Evolutionary conservation across 164 flowering plant species (phyloP).

Genomic region (Vitis cinerea): DNA sequence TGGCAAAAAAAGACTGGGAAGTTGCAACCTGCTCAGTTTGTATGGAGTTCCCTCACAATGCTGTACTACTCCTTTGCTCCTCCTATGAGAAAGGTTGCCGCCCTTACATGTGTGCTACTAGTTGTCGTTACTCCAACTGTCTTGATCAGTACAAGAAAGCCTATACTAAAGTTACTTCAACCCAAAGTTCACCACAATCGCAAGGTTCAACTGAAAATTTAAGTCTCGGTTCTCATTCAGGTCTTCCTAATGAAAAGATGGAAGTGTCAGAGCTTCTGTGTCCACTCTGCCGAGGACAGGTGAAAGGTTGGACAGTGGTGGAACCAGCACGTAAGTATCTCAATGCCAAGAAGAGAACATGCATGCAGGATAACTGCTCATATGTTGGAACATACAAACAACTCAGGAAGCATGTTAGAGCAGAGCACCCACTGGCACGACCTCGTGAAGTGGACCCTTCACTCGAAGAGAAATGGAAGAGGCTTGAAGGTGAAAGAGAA

Average conservation of each 20-base stretch:
- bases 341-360: slow-evolving; percentile 48
- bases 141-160: slow-evolving; percentile 66
- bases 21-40: slow-evolving; percentile 58
- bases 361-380: slow-evolving; percentile 59
- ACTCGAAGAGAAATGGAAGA: slow-evolving; percentile 50
- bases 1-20: slow-evolving; percentile 53
- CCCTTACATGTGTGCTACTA: slow-evolving; percentile 67
- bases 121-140: slow-evolving; percentile 56
- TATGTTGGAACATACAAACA: slow-evolving; percentile 48
- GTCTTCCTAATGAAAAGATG: slow-evolving; percentile 18
- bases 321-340: slow-evolving; percentile 49
- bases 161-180: slow-evolving; percentile 35
- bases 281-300: slow-evolving; percentile 65
- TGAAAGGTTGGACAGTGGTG: slow-evolving; percentile 68
- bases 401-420: slow-evolving; percentile 52
- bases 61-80: slow-evolving; percentile 63
- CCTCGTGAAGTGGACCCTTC: slow-evolving; percentile 49
- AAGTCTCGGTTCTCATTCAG: slow-evolving; percentile 9
- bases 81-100: slow-evolving; percentile 66
- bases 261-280: slow-evolving; percentile 51
- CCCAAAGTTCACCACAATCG: slow-evolving; percentile 9
- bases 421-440: slow-evolving; percentile 47
- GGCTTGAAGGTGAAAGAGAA: slow-evolving; percentile 42
- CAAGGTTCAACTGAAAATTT: slow-evolving; percentile 15
- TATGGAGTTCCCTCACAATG: slow-evolving; percentile 66